These are phyloP conservation scores for Colletotrichum sp. DNA, from an alignment of 2,329 filamentous ascomycete species.

Conservation along the genomic window DNA sequence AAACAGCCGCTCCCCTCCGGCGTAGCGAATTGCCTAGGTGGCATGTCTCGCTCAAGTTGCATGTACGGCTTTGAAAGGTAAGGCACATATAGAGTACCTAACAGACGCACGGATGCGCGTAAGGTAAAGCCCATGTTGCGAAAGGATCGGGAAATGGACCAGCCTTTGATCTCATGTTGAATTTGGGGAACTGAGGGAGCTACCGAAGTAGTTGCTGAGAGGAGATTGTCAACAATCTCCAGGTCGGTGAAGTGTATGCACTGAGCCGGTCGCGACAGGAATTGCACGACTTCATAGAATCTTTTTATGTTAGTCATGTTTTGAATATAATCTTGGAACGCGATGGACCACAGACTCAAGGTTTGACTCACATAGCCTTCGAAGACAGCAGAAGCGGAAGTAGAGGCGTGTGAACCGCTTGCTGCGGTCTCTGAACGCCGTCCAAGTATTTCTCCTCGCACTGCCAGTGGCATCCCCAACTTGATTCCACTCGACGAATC, in stretches of 20 bases:
- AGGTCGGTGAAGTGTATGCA: neutral
- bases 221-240: neutral
- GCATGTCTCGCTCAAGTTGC: neutral
- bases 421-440: too few relatives aligned
- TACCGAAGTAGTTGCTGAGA: neutral
- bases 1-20: neutral
- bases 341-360: too few relatives aligned
- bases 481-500: neutral
- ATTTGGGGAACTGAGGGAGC: neutral
- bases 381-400: neutral
- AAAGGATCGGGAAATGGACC: neutral
- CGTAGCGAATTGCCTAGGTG: neutral
- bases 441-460: neutral
- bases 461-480: neutral
- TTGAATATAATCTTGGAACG: too few relatives aligned
- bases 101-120: neutral
- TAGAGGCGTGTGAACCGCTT: neutral
- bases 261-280: neutral
- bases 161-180: neutral
- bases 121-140: neutral
- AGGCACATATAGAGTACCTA: neutral
- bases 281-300: neutral
- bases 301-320: too few relatives aligned
- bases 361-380: neutral
- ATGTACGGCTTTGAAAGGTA: neutral